Conservation (phyloP, 2,329 filamentous ascomycete species). For the Dactylellina haptotyla region DNA sequence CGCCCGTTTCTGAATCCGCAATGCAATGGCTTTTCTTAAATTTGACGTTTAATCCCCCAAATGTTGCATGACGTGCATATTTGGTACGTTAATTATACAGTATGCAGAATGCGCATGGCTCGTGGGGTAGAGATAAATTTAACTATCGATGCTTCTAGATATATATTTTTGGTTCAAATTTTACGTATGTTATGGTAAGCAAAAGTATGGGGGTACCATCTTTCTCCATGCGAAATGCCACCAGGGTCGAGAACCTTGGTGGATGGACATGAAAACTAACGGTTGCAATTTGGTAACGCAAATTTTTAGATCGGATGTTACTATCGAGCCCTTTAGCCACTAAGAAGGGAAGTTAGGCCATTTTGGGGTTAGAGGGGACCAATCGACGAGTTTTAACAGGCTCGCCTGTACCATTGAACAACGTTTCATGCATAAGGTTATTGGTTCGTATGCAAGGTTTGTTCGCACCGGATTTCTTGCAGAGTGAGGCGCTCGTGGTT, state of each 20-base stretch:
- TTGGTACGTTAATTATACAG: constrained; percentile 16
- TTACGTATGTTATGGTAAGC: too few relatives aligned
- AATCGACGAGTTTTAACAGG: constrained; percentile 39
- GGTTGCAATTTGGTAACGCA: constrained; percentile 41
- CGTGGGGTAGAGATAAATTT: constrained; percentile 4
- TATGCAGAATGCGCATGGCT: neutral
- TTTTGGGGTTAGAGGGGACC: constrained; percentile 26
- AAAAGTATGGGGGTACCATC: constrained; percentile 4
- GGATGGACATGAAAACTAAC: constrained; percentile 1
- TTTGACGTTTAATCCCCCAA: neutral
- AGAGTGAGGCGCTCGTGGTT: constrained; percentile 36
- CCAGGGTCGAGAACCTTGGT: neutral
- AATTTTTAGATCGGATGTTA: constrained; percentile 37
- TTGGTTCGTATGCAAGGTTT: constrained; percentile 52
- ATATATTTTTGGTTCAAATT: too few relatives aligned
- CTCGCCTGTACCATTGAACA: constrained; percentile 47
- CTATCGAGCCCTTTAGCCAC: constrained; percentile 24
- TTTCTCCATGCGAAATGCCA: neutral
- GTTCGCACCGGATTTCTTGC: constrained; percentile 47
- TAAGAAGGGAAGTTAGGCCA: constrained; percentile 36
- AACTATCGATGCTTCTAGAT: neutral
- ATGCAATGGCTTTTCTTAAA: too few relatives aligned
- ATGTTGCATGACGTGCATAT: constrained; percentile 36
- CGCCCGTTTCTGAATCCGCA: too few relatives aligned
- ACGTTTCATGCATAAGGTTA: constrained; percentile 52